Conservation (phyloP, 441 rosid genomes). For the Adansonia rubrostipa region DNA sequence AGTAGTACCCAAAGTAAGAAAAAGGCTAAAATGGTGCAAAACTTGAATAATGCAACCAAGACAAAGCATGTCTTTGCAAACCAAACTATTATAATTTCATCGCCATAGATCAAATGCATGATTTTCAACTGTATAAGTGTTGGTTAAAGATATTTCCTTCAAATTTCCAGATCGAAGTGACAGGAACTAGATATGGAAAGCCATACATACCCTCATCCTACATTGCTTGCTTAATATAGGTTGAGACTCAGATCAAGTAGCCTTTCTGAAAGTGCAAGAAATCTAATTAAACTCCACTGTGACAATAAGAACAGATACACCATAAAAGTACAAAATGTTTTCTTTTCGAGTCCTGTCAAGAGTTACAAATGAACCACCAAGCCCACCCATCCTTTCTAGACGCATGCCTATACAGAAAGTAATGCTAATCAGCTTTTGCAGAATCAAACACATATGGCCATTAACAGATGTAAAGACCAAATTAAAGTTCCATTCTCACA, state of each 20-base stretch:
- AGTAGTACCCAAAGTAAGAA: background rate
- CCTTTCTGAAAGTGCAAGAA: background rate
- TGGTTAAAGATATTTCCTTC: background rate
- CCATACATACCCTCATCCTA: background rate
- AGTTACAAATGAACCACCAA: background rate
- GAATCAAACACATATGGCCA: conserved; percentile 3
- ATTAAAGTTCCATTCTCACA: background rate
- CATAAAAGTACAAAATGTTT: background rate
- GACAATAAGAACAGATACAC: background rate
- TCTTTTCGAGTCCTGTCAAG: background rate
- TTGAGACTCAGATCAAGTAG: background rate
- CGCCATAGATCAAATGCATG: background rate
- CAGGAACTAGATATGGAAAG: background rate
- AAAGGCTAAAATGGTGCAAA: background rate
- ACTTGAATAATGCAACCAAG: background rate
- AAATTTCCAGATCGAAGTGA: background rate
- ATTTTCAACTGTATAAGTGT: background rate
- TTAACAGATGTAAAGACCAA: conserved; percentile 1
- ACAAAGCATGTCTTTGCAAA: background rate
- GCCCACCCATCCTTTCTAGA: background rate
- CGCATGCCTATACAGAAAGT: background rate
- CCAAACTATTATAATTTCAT: background rate
- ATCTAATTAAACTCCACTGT: background rate
- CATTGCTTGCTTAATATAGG: background rate
- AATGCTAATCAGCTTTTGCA: background rate